Base-by-base conservation (phyloP, 805 yeast species). In the Cyberlindnera mrakii region DNA sequence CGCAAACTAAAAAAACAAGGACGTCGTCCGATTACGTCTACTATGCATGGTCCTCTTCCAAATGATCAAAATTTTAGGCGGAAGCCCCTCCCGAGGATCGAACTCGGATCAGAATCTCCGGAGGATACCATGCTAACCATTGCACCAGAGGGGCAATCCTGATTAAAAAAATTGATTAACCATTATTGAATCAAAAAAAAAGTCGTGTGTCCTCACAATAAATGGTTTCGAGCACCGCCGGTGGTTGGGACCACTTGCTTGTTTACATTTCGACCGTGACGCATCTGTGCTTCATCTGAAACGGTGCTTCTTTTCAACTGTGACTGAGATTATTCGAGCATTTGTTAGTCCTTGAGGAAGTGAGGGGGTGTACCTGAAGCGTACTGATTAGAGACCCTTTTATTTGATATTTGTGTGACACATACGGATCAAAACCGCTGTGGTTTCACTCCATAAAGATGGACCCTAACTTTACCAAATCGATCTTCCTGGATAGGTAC, bases 71-170 rank as follows among this genome's bases (percentile, higher is more conserved):
- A 41, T 36, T 39, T 34, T 30, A 37, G 42, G 45, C 15, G 43
- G 48, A 46, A 64, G 73, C 73, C 73, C 73, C 70, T 63, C 67
- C 73, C 73, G 72, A 71, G 74, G 69, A 60, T 69, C 74, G 74
- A 69, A 69, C 74, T 71, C 73, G 72, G 73, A 69, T 69, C 74
- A 61, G 71, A 67, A 62, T 68, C 72, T 67, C 74, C 74, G 74
- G 74, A 69, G 67, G 65, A 66, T 65, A 66, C 71, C 62, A 69
- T 69, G 72, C 73, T 69, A 66, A 67, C 74, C 72, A 69, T 69
- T 69, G 71, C 72, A 69, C 74, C 67, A 69, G 66, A 63, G 66
- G 73, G 73, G 73, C 74, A 55, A 48, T 51, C 54, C 44, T 47
- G 52, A 14, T 5, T 10, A 15, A 18, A 18, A 37, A 37, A 37